Base-by-base conservation (phyloP, 306 rosid species). In the Cucurbita moschata region DNA sequence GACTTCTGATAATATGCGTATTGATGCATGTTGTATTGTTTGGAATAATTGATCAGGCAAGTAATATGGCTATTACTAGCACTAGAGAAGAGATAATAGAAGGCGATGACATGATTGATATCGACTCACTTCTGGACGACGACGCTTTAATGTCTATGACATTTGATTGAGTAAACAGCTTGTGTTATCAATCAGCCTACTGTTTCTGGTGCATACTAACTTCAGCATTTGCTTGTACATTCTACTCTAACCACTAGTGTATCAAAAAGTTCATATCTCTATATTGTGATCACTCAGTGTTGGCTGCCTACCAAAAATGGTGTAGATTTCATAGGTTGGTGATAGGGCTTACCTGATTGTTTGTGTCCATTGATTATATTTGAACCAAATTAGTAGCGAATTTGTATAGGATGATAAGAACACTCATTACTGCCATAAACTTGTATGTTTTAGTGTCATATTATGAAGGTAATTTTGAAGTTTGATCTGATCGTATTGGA, bases 141-240 rank as follows among this genome's bases (percentile, higher is more conserved):
- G 92, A 90, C 5, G 81, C 86, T 79, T 87, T 89, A 78, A 79
- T 86, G 81, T 88, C 96, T 49, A 77, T 87, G 66, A 92, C 96
- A 81, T 87, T 81, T 83, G 84, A 85, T 73, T 89, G 70, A 74
- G 39, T 26, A 30, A 70, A 46, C 74, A 50, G 72, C 3, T 66
- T 44, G 38, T 19, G 47, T 54, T 56, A 13, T 40, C 62, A 39
- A 58, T 43, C 60, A 54, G 40, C 65, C 19, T 73, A n/a, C 60
- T 50, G 43, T 44, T 73, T 73, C 30, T 37, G 21, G 57, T 55
- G 58, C 44, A 30, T 74, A 71, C 56, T 65, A 69, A 74, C 70
- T 74, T 50, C 26, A 70, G 60, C 47, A 47, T 47, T 23, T 53
- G 47, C 38, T 10, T 53, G 76, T 53, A 53, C 54, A 72, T 53